Base-by-base conservation (phyloP, 495 filamentous ascomycete genomes). In the Apodospora peruviana region DNA sequence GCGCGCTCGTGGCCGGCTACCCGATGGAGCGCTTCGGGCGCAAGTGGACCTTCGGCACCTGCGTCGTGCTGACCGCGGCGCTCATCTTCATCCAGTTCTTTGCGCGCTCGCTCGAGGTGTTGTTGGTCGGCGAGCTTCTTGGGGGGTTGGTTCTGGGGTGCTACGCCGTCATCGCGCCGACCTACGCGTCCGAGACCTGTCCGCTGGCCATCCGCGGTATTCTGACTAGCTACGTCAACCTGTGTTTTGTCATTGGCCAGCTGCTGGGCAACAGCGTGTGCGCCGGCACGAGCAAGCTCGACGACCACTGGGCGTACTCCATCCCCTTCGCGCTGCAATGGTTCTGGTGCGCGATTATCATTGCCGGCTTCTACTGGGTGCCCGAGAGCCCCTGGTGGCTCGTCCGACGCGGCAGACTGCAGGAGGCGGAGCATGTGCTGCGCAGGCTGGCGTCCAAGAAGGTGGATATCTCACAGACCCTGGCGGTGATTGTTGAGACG, bases 201-300 rank as follows among this genome's bases (percentile, higher is more conserved):
- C 81, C 82, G 0, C 69, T 79, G 48, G 72, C 72, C 14, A 70
- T 84, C 18, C 74, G 82, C 4, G 72, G 74, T 2, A 75, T 72
- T 47, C 62, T 83, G 5, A 83, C 81, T 12, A 71, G 69, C 35
- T 83, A 77, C 50, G 79, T 83, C 37, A 84, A 84, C 53, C 65
- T 86, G 38, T 85, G 81, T 67, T 87, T 81, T 72, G 80, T 81
- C 34, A 83, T 84, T 5, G 83, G 82, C 2, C 80, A 84, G 44
- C 67, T 84, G 4, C 67, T 85, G 11, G 74, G 71, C 0, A 74
- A 77, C 10, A 75, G 74, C 4, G 73, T 82, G 3, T 67, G 81
- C 7, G 68, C 73, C 9, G 77, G 76, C 21, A 71, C 69, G 16
- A 68, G 54, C 55, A 64, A 64, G 43, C 59, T 60, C 5, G 47